A percentile compares a stretch with the other conserved stretches of the same genome.
phyloP scores from a whole-genome alignment of 805 yeast species.

The Suhomyces vadensis region DNA sequence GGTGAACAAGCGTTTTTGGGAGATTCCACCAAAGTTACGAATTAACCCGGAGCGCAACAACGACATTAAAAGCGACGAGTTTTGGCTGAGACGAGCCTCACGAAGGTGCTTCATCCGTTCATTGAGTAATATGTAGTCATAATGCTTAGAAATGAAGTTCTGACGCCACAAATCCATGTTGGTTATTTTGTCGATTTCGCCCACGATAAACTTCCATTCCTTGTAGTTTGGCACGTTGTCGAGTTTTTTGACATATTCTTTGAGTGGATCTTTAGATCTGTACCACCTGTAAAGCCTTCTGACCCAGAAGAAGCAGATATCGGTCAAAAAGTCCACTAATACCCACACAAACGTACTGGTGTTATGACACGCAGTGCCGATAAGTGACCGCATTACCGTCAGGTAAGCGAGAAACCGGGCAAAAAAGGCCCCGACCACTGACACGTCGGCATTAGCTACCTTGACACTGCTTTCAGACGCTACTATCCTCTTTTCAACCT shows the following conservation, averaged over 20 bases:
- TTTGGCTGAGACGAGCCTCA: slow-evolving; percentile 59
- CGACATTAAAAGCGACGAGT: slow-evolving; percentile 60
- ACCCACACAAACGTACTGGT: slow-evolving; percentile 44
- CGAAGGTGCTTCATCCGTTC: slow-evolving; percentile 65
- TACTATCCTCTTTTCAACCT: too few relatives aligned
- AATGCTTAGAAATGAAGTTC: slow-evolving; percentile 75
- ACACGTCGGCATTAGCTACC: too few relatives aligned
- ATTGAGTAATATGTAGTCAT: slow-evolving; percentile 80
- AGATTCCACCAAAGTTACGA: slow-evolving; percentile 88
- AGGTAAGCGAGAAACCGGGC: background rate
- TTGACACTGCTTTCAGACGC: too few relatives aligned
- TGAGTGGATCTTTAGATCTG: slow-evolving; percentile 43
- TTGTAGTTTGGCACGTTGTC: slow-evolving; percentile 56
- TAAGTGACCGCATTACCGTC: background rate
- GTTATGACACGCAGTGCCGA: slow-evolving; percentile 24
- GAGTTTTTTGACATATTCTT: slow-evolving; percentile 49
- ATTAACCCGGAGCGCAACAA: slow-evolving; percentile 79
- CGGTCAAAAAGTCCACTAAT: slow-evolving; percentile 43
- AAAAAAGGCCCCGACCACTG: background rate
- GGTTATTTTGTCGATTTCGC: slow-evolving; percentile 50
- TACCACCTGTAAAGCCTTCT: slow-evolving; percentile 36
- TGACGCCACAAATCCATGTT: slow-evolving; percentile 65
- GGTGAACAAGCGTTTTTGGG: slow-evolving; percentile 74
- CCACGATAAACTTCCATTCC: slow-evolving; percentile 65
- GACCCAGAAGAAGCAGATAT: slow-evolving; percentile 50